Evolutionary conservation across 2,329 filamentous ascomycete species (phyloP), one percentile per base, ranked within the genome.

Genomic region (Pseudocercospora cruenta): DNA sequence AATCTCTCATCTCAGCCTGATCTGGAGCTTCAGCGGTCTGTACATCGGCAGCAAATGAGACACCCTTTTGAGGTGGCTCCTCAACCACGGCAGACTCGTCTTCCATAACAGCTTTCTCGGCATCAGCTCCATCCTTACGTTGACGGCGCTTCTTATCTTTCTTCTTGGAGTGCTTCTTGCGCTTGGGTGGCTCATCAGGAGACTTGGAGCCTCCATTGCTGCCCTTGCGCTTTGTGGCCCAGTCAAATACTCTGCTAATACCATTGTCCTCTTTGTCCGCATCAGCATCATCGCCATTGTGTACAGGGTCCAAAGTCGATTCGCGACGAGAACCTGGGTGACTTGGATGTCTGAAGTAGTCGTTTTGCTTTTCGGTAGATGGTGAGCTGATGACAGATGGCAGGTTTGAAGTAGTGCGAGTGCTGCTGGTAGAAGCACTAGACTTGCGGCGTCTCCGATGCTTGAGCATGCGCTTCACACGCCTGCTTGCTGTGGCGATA

Each of bases 371-470:
- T 12, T 68, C 67, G 22, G 78, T 71, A 39, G 81, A 82, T 9
- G 82, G 81, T 19, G 83, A 83, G 64, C 80, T 81, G 59, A 81
- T 70, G 12, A 78, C 77, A 4, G 84, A 84, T 3, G 80, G 78
- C 3, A 78, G 73, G 9, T 66, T 68, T 19, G 70, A 73, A 2
- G 81, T 82, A 16, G 77, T 78, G 2, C 84, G 87, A 14, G 92
- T 90, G 67, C 87, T 86, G 24, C 89, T 93, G 33, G 85, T 83
- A 71, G 90, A 94, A 36, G 86, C 83, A 71, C 90, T 94, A 0
- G 91, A 94, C 83, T 94, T 96, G 78, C 91, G 89, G 70, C 87
- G 88, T 73, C 87, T 87, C 61, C 89, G 85, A 55, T 86, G 84
- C 66, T 88, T 90, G 72, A 96, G 89, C 24, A 90, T 91, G 71